Percentiles rank a stretch among this genome's conserved stretches.
Conservation (phyloP, 176 grass and related monocot species). For the Carex myosuroides region DNA sequence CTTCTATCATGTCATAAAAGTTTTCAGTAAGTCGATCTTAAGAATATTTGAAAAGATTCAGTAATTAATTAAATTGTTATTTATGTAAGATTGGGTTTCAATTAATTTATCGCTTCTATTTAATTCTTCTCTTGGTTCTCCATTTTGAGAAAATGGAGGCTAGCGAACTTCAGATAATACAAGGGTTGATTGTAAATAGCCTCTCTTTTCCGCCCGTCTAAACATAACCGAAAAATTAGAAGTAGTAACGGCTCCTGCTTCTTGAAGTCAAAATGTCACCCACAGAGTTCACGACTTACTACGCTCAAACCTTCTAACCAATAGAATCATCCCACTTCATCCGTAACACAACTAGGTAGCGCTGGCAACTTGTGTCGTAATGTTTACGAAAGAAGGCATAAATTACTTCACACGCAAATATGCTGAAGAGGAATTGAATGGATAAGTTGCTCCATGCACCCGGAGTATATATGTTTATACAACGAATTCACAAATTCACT, state of each 20-base stretch:
- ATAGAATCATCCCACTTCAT: not conserved
- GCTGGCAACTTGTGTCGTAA: not conserved
- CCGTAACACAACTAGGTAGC: not conserved
- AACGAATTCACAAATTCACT: no score
- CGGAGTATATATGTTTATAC: not conserved
- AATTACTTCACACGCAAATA: not conserved
- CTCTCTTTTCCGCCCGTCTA: not conserved
- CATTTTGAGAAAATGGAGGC: not conserved
- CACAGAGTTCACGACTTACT: not conserved
- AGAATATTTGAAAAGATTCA: not conserved
- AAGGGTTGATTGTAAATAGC: not conserved
- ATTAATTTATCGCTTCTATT: not conserved
- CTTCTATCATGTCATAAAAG: not conserved
- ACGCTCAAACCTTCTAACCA: not conserved
- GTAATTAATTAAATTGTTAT: not conserved
- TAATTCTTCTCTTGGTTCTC: not conserved
- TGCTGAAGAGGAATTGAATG: not conserved
- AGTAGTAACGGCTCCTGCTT: constrained; percentile 3
- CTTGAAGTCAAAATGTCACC: not conserved
- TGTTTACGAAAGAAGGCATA: not conserved
- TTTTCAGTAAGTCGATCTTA: not conserved
- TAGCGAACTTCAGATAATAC: not conserved
- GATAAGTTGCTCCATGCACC: not conserved
- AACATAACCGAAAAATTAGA: not conserved
- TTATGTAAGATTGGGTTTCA: not conserved